A percentile compares a stretch with the other conserved stretches of the same genome.
Evolutionary conservation across 495 filamentous ascomycete genomes (phyloP).

Genomic region (Lepraria neglecta): DNA sequence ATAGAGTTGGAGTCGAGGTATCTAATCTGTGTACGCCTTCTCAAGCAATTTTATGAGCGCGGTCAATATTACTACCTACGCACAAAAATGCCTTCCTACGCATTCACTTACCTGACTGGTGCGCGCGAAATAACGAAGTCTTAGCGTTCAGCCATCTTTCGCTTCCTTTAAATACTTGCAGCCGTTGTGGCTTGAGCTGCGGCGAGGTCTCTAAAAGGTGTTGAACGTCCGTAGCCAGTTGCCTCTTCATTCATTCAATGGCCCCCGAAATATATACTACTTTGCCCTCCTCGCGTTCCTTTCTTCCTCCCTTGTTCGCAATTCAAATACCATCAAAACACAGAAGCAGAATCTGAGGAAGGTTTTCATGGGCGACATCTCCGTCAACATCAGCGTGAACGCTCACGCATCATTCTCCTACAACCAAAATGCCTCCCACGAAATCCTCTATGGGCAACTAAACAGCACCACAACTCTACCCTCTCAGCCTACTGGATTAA

Average conservation of each 20-base stretch:
- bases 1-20: too few relatives aligned
- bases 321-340: background rate
- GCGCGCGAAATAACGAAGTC: background rate
- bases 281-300: background rate
- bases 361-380: background rate
- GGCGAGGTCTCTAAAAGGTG: background rate
- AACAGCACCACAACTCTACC: background rate
- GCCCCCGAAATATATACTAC: background rate
- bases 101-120: background rate
- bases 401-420: background rate
- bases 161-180: background rate
- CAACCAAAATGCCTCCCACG: background rate
- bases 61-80: too few relatives aligned
- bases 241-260: background rate
- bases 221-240: background rate
- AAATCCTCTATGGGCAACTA: background rate
- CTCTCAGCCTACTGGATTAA: background rate
- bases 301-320: background rate
- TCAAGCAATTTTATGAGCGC: too few relatives aligned
- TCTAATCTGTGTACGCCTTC: too few relatives aligned
- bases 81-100: background rate
- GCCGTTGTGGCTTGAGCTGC: constrained; percentile 2
- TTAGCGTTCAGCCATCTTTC: background rate
- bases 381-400: background rate
- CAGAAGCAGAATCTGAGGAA: background rate